Evolutionary conservation across 176 grass and related monocot species (phyloP).

Genomic region (Oryza meridionalis): DNA sequence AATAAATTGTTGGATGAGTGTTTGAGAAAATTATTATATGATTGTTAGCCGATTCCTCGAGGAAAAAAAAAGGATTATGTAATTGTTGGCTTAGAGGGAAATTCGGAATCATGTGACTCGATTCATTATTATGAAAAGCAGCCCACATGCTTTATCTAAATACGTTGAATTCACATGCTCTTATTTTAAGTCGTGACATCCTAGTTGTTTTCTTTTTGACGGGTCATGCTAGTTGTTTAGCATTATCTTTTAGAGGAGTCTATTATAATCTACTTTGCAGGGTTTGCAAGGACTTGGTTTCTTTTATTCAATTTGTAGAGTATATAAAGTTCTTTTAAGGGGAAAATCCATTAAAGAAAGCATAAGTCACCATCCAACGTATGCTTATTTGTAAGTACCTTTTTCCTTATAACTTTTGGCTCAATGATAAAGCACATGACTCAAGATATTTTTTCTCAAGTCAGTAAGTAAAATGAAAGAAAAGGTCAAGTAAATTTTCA

Average conservation of each 20-base stretch:
- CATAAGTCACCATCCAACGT: background rate
- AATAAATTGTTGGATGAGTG: background rate
- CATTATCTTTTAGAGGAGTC: background rate
- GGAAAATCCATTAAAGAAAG: background rate
- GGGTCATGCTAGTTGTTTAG: background rate
- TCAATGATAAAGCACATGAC: background rate
- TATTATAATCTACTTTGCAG: background rate
- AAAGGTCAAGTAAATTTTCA: background rate
- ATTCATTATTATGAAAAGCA: conserved; percentile 15
- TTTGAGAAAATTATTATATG: background rate
- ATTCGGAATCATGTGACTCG: background rate
- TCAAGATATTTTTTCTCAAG: background rate
- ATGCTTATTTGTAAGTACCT: background rate
- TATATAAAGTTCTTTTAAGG: background rate
- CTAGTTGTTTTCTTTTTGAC: background rate
- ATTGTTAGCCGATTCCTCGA: too few relatives aligned
- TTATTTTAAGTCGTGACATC: background rate
- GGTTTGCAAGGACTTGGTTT: background rate
- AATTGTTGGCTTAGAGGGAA: too few relatives aligned
- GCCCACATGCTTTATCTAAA: conserved; percentile 8
- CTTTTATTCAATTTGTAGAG: background rate
- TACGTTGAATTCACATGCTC: background rate
- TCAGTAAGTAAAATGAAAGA: background rate
- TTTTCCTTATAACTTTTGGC: background rate
- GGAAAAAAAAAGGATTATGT: too few relatives aligned